Conservation (phyloP, 2,329 filamentous ascomycete species). For the Beauveria scarabaeidicola region DNA sequence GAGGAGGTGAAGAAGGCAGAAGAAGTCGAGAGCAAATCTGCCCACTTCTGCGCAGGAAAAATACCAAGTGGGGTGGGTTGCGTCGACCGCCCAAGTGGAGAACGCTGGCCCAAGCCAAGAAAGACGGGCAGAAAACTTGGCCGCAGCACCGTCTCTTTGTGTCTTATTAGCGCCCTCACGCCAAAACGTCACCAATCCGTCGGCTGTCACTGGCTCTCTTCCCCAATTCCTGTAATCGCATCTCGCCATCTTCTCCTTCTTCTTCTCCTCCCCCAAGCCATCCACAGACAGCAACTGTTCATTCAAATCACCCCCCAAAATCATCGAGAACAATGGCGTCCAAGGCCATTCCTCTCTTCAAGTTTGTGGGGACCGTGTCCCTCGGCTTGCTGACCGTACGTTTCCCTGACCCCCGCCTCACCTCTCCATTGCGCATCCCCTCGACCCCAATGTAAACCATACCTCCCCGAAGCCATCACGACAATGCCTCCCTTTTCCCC, state of each 20-base stretch:
- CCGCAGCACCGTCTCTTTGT: background rate
- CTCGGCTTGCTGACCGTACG: conserved; percentile 81
- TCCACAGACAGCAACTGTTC: background rate
- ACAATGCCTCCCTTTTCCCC: background rate
- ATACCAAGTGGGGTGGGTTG: background rate
- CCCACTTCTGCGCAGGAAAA: background rate
- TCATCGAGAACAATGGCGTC: conserved; percentile 45
- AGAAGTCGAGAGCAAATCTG: background rate
- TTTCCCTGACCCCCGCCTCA: conserved; percentile 14
- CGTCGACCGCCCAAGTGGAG: conserved; percentile 6
- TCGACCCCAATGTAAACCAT: background rate
- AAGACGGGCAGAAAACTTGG: background rate
- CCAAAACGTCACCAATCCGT: background rate
- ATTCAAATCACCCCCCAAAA: background rate
- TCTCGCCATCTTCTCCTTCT: background rate
- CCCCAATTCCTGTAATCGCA: background rate
- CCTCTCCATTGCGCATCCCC: background rate
- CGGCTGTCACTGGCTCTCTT: conserved; percentile 1
- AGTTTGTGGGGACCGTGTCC: conserved; percentile 88
- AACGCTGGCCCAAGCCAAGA: background rate
- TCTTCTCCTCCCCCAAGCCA: background rate
- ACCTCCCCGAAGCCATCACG: background rate
- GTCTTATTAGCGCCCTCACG: background rate
- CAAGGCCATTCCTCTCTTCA: conserved; percentile 66
- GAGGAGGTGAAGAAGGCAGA: background rate